Conservation (phyloP, 192 early-diverging fungal species). For the Anaeromyces robustus region DNA sequence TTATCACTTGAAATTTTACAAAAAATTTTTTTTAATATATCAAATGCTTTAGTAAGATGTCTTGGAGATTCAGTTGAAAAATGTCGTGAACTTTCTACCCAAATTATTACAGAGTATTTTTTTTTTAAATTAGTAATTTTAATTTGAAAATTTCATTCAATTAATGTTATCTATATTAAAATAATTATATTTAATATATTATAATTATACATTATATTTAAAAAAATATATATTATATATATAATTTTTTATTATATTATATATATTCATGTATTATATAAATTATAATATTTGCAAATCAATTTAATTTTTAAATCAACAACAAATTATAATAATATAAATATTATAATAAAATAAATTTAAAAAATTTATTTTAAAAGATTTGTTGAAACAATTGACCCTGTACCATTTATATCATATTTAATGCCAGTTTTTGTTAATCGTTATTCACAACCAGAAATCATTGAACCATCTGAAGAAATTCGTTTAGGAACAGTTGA, state of each 20-base stretch:
- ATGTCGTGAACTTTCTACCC: constrained; percentile 18
- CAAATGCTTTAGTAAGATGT: constrained; percentile 13
- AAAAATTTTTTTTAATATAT: constrained; percentile 8
- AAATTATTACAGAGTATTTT: constrained; percentile 15
- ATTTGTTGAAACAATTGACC: constrained; percentile 2
- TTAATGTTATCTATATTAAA: too few relatives aligned
- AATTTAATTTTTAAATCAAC: too few relatives aligned
- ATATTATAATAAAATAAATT: too few relatives aligned
- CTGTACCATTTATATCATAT: constrained; percentile 15
- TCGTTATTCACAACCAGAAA: constrained; percentile 20
- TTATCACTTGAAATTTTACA: background rate
- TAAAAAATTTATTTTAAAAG: background rate
- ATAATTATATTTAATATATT: too few relatives aligned
- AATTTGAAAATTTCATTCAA: too few relatives aligned
- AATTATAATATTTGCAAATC: too few relatives aligned
- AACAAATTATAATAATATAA: too few relatives aligned
- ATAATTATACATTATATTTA: too few relatives aligned
- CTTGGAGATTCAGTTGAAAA: constrained; percentile 26
- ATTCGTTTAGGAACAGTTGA: constrained; percentile 21
- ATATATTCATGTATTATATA: too few relatives aligned
- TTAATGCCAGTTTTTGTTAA: constrained; percentile 21
- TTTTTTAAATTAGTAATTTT: background rate
- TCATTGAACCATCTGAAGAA: constrained; percentile 34
- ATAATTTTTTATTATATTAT: too few relatives aligned
- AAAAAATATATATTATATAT: too few relatives aligned